Percentiles rank a stretch among this genome's conserved stretches.
These are phyloP conservation scores for Pyricularia sp. DNA, from an alignment of 2,329 filamentous ascomycete genomes.

Conservation along the genomic window DNA sequence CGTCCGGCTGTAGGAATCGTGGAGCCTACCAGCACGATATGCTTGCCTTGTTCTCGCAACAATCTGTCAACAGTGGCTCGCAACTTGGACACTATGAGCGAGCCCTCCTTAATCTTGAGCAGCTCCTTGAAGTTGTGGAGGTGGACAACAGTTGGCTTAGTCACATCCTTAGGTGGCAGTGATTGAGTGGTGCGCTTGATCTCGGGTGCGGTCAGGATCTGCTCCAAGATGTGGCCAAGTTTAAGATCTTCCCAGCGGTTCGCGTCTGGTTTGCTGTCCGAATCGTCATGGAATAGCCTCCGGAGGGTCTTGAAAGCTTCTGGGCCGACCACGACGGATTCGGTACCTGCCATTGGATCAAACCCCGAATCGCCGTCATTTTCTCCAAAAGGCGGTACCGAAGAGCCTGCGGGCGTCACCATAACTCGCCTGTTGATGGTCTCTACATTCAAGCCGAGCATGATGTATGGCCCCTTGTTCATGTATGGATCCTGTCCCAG, in stretches of 20 bases:
- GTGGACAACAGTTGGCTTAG: conserved; percentile 50
- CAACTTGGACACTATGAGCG: conserved; percentile 55
- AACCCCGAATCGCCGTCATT: not conserved
- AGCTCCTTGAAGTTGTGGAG: conserved; percentile 74
- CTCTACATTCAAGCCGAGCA: conserved; percentile 43
- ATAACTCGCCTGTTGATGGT: conserved; percentile 37
- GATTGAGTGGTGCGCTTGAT: conserved; percentile 16
- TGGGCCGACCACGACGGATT: not conserved
- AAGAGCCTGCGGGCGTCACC: conserved; percentile 23
- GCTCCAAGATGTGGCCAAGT: conserved; percentile 41
- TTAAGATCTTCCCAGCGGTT: conserved; percentile 47
- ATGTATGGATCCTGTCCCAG: conserved; percentile 44
- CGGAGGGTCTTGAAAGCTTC: conserved; percentile 6
- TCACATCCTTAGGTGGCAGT: conserved; percentile 5
- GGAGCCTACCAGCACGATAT: conserved; percentile 62
- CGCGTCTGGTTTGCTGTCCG: conserved; percentile 21
- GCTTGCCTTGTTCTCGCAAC: conserved; percentile 52
- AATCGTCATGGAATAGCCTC: conserved; percentile 16
- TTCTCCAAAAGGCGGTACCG: conserved; percentile 20
- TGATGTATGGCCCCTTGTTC: conserved; percentile 35
- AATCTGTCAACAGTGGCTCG: conserved; percentile 58
- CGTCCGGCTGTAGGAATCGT: conserved; percentile 29
- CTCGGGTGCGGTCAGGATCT: conserved; percentile 37
- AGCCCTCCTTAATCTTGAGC: conserved; percentile 53
- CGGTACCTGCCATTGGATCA: not conserved